A percentile compares a stretch with the other conserved stretches of the same genome.
These are phyloP conservation scores for Neofusicoccum umdonicola DNA, from an alignment of 2,329 filamentous ascomycete species.

Conservation along the genomic window DNA sequence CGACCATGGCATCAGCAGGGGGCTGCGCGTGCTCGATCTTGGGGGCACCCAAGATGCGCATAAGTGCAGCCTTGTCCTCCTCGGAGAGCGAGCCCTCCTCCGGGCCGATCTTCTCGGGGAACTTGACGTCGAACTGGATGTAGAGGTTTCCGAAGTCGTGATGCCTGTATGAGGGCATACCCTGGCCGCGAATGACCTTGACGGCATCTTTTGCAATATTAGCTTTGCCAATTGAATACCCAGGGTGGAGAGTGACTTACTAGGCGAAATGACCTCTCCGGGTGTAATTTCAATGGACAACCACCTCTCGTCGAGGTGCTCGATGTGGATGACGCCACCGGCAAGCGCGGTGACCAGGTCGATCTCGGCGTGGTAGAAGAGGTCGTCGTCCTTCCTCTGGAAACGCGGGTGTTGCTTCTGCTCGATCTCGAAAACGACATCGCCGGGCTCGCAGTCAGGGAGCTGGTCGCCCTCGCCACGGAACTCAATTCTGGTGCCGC, in stretches of 20 bases:
- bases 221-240: not conserved
- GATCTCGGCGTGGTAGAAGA: slow-evolving; percentile 93
- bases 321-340: slow-evolving; percentile 85
- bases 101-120: slow-evolving; percentile 62
- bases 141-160: slow-evolving; percentile 96
- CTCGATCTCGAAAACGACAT: slow-evolving; percentile 98
- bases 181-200: slow-evolving; percentile 93
- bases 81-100: slow-evolving; percentile 52
- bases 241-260: slow-evolving; percentile 54
- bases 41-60: slow-evolving; percentile 77
- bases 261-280: slow-evolving; percentile 89
- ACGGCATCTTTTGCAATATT: slow-evolving; percentile 63
- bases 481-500: slow-evolving; percentile 95
- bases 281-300: slow-evolving; percentile 88
- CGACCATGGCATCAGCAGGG: slow-evolving; percentile 83
- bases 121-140: slow-evolving; percentile 96
- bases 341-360: slow-evolving; percentile 93
- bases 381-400: slow-evolving; percentile 91
- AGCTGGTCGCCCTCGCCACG: slow-evolving; percentile 94
- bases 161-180: slow-evolving; percentile 94
- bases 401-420: slow-evolving; percentile 97
- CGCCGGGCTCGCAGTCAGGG: slow-evolving; percentile 87
- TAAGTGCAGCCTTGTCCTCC: slow-evolving; percentile 73
- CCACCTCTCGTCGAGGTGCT: slow-evolving; percentile 98
- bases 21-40: slow-evolving; percentile 60